Evolutionary conservation across 306 rosid species (phyloP), one percentile per base, ranked within the genome.

Genomic region (Crataegus laevigata): DNA sequence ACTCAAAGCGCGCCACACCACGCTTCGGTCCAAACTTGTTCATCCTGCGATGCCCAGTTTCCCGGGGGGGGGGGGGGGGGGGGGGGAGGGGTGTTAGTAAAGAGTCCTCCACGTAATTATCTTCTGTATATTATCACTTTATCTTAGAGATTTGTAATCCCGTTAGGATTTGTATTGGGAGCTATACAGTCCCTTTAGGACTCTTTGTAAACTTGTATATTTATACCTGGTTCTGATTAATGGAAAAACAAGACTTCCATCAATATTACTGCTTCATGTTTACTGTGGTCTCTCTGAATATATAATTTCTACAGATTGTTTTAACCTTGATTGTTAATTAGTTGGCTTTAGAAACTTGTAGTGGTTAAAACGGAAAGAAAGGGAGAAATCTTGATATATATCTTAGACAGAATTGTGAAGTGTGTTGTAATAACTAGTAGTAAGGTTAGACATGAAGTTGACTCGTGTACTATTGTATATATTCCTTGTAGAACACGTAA

Each of bases 131-230:
- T n/a, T n/a, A n/a, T n/a, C n/a, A n/a, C n/a, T n/a, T n/a, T n/a
- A n/a, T n/a, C n/a, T n/a, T n/a, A n/a, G n/a, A n/a, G n/a, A n/a
- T 32, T 32, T 32, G 34, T 32, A 32, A 32, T 32, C 34, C 1
- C 0, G 34, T 0, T 0, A 5, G 34, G 6, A 32, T 1, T 32
- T 32, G 6, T 32, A 32, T 4, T 32, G 0, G 34, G 1, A 0
- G 34, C 1, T 4, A 32, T 0, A 32, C 34, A 32, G 1, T 32
- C 34, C 7, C 1, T 32, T 1, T 5, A 32, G 34, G 34, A 32
- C 34, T 32, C 6, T 5, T 0, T 5, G 1, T 30, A 5, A 5
- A 1, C 34, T 32, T 5, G 34, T 32, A 32, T 32, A 32, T 32
- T 32, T 32, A 32, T 32, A 32, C 34, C 6, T 32, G 34, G 1